Evolutionary conservation across 2,329 filamentous ascomycete species (phyloP), one percentile per base, ranked within the genome.

Genomic region (Davidsoniella virescens): DNA sequence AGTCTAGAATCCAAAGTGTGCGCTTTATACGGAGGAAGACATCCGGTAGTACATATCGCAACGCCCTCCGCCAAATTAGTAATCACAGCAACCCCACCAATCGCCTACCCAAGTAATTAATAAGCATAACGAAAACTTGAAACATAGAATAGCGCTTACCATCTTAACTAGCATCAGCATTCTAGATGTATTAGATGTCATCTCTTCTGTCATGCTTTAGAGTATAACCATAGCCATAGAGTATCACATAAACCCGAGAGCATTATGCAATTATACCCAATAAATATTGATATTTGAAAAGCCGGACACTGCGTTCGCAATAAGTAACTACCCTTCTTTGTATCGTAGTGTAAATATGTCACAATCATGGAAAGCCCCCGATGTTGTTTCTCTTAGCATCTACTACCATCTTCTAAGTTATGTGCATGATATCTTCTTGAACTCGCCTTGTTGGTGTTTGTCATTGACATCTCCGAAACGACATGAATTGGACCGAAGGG

Each of bases 401-500:
- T 23, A 23, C 20, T 4, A 23, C 20, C 20, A 23, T 23, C 5
- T 4, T 23, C 20, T 5, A 5, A 23, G 20, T 5, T 23, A 23
- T 23, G 20, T 23, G 9, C 29, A 9, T 33, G 9, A 33, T 33
- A 33, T 33, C 29, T 33, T 3, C 2, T 33, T 12, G 10, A 23
- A 5, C 20, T 23, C 20, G 20, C 5, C 5, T 23, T 23, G 20
- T 33, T 33, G 6, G 29, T 33, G 8, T 33, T 9, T 33, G 3
- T 12, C 29, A 33, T 33, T 12, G 10, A 10, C 29, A 33, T 12
- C 29, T 33, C 12, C 5, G 8, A 17, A 12, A 16, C 23, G 26
- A 55, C 40, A 69, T 69, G 67, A 69, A 69, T 55, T 67, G 67
- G 65, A 68, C 62, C 2, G 64, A 64, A 54, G 64, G 65, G 8